Evolutionary conservation across 129 eudicot genomes (phyloP).

Genomic region (Helichrysum umbraculigerum): DNA sequence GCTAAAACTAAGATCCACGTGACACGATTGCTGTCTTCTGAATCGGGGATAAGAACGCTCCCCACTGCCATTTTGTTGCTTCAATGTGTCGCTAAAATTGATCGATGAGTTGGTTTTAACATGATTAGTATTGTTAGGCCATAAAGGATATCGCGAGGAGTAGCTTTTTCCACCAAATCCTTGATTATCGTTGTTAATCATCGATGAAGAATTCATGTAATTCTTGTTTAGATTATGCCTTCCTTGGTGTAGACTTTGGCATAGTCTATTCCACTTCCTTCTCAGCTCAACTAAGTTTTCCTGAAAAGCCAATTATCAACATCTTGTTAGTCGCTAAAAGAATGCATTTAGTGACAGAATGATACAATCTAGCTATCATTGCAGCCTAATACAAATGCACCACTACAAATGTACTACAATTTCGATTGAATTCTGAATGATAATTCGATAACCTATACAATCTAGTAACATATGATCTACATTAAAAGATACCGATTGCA

Average conservation of each 20-base stretch:
- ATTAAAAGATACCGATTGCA: too few species aligned
- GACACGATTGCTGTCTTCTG: constrained; percentile 85
- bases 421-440: too few species aligned
- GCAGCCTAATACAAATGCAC: too few species aligned
- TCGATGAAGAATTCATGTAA: constrained; percentile 28
- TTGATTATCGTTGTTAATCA: constrained; percentile 28
- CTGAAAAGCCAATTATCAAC: constrained; percentile 37
- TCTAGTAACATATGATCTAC: neutral
- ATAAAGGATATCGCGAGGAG: constrained; percentile 47
- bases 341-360: neutral
- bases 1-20: constrained; percentile 64
- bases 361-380: too few species aligned
- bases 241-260: constrained; percentile 71
- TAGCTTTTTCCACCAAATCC: constrained; percentile 39
- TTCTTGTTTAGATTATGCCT: constrained; percentile 41
- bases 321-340: neutral
- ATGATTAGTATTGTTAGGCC: constrained; percentile 50
- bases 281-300: constrained; percentile 59
- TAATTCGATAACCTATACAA: too few species aligned
- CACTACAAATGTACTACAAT: too few species aligned
- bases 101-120: constrained; percentile 33
- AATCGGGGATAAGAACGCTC: constrained; percentile 58
- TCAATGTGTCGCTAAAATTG: constrained; percentile 49
- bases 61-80: constrained; percentile 35
- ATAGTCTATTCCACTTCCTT: constrained; percentile 73